These are phyloP conservation scores for Ceratocystis colombiana DNA, from an alignment of 2,329 filamentous ascomycete species.

Conservation along the genomic window DNA sequence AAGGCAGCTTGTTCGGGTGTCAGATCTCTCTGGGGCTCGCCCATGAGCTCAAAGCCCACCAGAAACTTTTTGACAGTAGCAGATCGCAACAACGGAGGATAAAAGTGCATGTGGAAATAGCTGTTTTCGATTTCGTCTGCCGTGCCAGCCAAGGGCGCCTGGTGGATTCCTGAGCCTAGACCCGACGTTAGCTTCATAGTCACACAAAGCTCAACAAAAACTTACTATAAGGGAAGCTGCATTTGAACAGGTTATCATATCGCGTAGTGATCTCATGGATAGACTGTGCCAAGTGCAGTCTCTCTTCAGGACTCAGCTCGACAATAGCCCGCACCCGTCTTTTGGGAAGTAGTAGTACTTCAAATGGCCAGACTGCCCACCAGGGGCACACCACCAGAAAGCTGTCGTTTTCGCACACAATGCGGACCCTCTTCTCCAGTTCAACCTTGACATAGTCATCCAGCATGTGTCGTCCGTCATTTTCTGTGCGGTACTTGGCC, in stretches of 20 bases:
- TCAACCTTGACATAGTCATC: conserved; percentile 82
- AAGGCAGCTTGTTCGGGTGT: conserved; percentile 90
- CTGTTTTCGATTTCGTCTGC: conserved; percentile 76
- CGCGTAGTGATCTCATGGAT: conserved; percentile 80
- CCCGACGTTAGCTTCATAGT: conserved; percentile 26
- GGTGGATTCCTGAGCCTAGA: conserved; percentile 80
- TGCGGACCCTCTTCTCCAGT: conserved; percentile 63
- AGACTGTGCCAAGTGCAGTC: conserved; percentile 64
- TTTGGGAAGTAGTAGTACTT: conserved; percentile 81
- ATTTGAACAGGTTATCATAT: conserved; percentile 97
- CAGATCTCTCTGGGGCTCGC: conserved; percentile 95
- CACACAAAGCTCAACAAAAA: conserved; percentile 22
- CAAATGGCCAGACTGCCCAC: conserved; percentile 98
- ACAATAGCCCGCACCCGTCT: conserved; percentile 74
- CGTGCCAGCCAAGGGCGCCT: conserved; percentile 76
- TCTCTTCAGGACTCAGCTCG: conserved; percentile 65
- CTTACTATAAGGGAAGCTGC: conserved; percentile 86
- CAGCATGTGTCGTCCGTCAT: conserved; percentile 65
- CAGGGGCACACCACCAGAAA: conserved; percentile 89
- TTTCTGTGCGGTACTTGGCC: conserved; percentile 62
- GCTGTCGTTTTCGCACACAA: conserved; percentile 75
- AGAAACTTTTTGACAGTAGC: conserved; percentile 93
- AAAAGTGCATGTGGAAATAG: conserved; percentile 96
- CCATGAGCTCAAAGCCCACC: conserved; percentile 93
- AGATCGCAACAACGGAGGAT: conserved; percentile 82